phyloP scores from a whole-genome alignment of 768 basidiomycete genomes.

The Infundibulicybe gibba region DNA sequence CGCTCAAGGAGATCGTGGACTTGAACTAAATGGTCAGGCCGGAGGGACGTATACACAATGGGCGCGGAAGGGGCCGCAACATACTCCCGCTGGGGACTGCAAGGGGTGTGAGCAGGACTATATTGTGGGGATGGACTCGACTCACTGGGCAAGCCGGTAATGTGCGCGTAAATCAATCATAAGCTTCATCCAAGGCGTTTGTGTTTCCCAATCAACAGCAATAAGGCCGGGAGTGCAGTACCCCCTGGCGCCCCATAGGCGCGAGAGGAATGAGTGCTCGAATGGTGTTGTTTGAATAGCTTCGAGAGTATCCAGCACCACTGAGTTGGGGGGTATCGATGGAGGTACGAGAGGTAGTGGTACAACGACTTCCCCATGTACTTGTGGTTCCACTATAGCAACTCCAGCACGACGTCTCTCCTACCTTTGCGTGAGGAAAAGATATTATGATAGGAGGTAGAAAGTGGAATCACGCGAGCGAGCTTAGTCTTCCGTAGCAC shows the following conservation, averaged over 20 bases:
- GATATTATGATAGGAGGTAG: background rate
- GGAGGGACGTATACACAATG: constrained; percentile 62
- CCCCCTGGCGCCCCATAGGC: constrained; percentile 45
- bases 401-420: constrained; percentile 22
- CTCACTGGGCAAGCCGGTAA: constrained; percentile 58
- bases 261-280: constrained; percentile 61
- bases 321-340: constrained; percentile 21
- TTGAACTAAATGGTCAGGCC: constrained; percentile 56
- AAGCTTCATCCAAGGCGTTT: constrained; percentile 69
- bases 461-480: constrained; percentile 26
- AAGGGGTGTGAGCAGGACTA: constrained; percentile 1
- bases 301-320: constrained; percentile 49
- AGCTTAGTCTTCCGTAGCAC: constrained; percentile 43
- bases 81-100: constrained; percentile 54
- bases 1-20: constrained; percentile 67
- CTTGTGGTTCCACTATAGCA: constrained; percentile 10
- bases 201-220: constrained; percentile 69
- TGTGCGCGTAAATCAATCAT: constrained; percentile 73
- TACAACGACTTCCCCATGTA: constrained; percentile 13
- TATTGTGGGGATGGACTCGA: constrained; percentile 3
- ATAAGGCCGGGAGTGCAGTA: constrained; percentile 35
- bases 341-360: constrained; percentile 33
- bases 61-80: constrained; percentile 41
- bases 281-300: constrained; percentile 61
- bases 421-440: constrained; percentile 16